Conservation (phyloP, 768 basidiomycete genomes). For the Tricholoma bakamatsutake region DNA sequence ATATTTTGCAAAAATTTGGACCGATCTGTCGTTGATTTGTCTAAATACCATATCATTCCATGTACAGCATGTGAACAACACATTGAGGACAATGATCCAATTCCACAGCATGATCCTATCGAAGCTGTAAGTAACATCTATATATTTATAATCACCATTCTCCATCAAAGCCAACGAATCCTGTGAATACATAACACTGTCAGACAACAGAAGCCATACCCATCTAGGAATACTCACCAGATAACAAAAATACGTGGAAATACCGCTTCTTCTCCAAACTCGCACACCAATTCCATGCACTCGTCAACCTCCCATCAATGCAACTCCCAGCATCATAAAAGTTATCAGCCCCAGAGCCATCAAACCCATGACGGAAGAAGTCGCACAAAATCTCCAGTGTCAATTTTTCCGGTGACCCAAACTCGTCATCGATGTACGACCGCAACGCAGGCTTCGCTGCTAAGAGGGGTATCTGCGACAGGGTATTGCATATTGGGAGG, state of each 20-base stretch:
- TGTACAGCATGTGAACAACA: not conserved
- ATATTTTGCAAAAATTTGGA: not conserved
- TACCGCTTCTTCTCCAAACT: constrained; percentile 81
- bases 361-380: constrained; percentile 85
- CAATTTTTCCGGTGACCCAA: constrained; percentile 67
- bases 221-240: constrained; percentile 40
- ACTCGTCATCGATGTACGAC: constrained; percentile 78
- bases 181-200: constrained; percentile 27
- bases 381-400: constrained; percentile 69
- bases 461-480: constrained; percentile 65
- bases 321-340: constrained; percentile 85
- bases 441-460: constrained; percentile 62
- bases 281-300: constrained; percentile 92
- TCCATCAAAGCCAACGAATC: constrained; percentile 82
- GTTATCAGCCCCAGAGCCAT: constrained; percentile 88
- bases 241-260: constrained; percentile 73
- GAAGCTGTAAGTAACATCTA: not conserved
- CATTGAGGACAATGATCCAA: constrained; percentile 2
- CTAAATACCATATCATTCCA: not conserved
- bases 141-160: constrained; percentile 53
- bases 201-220: not conserved
- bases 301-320: constrained; percentile 81
- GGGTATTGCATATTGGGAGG: constrained; percentile 78
- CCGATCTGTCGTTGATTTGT: not conserved
- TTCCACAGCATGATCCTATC: constrained; percentile 2